Conservation (phyloP, 176 grass and related monocot genomes). For the Aegilops tauschii region DNA sequence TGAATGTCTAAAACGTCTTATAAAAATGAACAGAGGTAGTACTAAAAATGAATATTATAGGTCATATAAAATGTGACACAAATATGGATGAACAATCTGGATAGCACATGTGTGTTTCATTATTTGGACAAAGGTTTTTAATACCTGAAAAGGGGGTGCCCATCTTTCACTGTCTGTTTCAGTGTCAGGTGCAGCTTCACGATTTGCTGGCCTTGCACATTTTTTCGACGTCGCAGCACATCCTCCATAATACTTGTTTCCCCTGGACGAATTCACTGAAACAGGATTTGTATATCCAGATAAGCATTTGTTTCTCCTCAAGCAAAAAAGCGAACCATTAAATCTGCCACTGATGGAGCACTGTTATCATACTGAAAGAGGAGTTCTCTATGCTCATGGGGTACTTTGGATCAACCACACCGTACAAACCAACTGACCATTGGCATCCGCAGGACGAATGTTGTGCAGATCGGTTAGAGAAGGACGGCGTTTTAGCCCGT, state of each 20-base stretch:
- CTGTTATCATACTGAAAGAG: background rate
- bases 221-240: slow-evolving; percentile 32
- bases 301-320: background rate
- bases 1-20: too few relatives aligned
- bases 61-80: background rate
- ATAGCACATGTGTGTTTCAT: background rate
- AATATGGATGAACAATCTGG: background rate
- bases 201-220: slow-evolving; percentile 57
- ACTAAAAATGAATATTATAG: background rate
- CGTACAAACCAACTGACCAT: slow-evolving; percentile 42
- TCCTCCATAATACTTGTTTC: slow-evolving; percentile 80
- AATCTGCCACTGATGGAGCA: background rate
- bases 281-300: background rate
- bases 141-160: slow-evolving; percentile 70
- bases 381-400: background rate
- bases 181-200: slow-evolving; percentile 65
- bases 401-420: background rate
- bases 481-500: slow-evolving; percentile 49
- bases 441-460: slow-evolving; percentile 60
- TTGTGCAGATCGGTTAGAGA: slow-evolving; percentile 71
- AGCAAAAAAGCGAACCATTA: background rate
- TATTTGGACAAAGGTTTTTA: background rate
- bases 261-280: slow-evolving; percentile 74
- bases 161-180: slow-evolving; percentile 74
- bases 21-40: too few relatives aligned